Percentiles rank a stretch among this genome's conserved stretches.
These are phyloP conservation scores for Pseudopyricularia javanii DNA, from an alignment of 2,329 filamentous ascomycete species.

Conservation along the genomic window DNA sequence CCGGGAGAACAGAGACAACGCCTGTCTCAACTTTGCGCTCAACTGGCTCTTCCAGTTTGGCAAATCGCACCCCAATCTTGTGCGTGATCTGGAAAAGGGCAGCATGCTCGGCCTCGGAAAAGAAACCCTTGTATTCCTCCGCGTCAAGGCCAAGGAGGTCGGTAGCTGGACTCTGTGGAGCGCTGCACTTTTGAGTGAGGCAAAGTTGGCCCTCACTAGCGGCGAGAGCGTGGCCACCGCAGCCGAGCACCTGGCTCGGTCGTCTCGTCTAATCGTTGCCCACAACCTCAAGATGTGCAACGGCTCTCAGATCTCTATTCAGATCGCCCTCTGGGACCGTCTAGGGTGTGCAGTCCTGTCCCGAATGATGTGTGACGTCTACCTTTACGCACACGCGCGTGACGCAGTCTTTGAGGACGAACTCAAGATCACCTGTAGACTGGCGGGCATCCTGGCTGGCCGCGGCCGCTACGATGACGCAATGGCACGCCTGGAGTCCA, in stretches of 20 bases:
- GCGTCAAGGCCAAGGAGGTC: constrained; percentile 72
- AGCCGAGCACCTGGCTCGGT: constrained; percentile 69
- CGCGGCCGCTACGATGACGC: constrained; percentile 62
- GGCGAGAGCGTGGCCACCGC: constrained; percentile 53
- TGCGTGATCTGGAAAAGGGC: constrained; percentile 43
- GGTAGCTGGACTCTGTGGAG: constrained; percentile 79
- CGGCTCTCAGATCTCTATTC: constrained; percentile 56
- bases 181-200: constrained; percentile 74
- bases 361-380: constrained; percentile 54
- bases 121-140: constrained; percentile 73
- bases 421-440: constrained; percentile 60
- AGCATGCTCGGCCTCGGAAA: constrained; percentile 67
- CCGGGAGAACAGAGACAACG: constrained; percentile 82
- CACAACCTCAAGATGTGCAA: constrained; percentile 62
- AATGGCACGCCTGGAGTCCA: constrained; percentile 38
- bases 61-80: constrained; percentile 64
- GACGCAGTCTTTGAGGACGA: constrained; percentile 58
- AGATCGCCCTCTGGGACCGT: constrained; percentile 62
- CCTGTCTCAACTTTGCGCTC: constrained; percentile 85
- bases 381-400: constrained; percentile 58
- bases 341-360: constrained; percentile 51
- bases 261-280: constrained; percentile 69
- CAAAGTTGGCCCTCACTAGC: constrained; percentile 63
- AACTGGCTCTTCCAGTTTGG: constrained; percentile 94
- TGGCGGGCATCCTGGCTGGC: constrained; percentile 53